Evolutionary conservation across 2,329 filamentous ascomycete species (phyloP).

Genomic region (Colletotrichum sidae): DNA sequence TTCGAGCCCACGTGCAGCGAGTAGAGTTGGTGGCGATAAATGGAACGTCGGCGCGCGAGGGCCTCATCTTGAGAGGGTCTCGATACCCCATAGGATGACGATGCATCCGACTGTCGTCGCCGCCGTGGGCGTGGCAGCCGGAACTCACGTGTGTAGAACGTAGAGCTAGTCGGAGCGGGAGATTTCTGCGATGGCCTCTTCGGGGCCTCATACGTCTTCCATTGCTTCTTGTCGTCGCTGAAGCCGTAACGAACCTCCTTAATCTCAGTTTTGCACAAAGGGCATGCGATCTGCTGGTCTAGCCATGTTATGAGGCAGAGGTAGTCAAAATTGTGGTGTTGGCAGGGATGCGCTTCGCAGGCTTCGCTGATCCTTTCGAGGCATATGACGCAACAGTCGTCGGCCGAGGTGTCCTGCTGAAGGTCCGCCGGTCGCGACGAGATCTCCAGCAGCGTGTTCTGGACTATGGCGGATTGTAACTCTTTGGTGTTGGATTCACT

Average conservation of each 20-base stretch:
- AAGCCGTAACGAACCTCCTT: constrained; percentile 71
- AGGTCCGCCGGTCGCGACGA: constrained; percentile 39
- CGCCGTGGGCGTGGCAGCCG: constrained; percentile 14
- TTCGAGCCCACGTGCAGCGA: constrained; percentile 88
- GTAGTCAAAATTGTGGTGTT: constrained; percentile 86
- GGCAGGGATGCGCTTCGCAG: constrained; percentile 80
- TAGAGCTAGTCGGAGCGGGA: neutral
- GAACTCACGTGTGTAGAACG: constrained; percentile 9
- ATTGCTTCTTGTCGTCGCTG: constrained; percentile 51
- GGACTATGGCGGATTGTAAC: constrained; percentile 55
- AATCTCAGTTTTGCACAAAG: constrained; percentile 76
- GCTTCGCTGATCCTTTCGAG: constrained; percentile 79
- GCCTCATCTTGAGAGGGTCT: constrained; percentile 42
- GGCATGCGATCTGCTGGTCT: constrained; percentile 77
- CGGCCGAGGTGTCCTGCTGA: constrained; percentile 27
- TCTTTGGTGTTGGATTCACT: constrained; percentile 44
- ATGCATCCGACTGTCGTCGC: constrained; percentile 33
- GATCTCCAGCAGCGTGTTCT: constrained; percentile 58
- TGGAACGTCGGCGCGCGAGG: constrained; percentile 71
- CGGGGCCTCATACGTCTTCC: constrained; percentile 64
- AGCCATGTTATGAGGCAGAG: constrained; percentile 87
- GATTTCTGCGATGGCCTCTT: constrained; percentile 9
- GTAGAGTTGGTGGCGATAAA: constrained; percentile 80
- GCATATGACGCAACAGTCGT: constrained; percentile 85
- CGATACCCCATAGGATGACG: constrained; percentile 39